Base-by-base conservation (phyloP, 352 stramenopile genomes). In the Globisporangium perplexum region DNA sequence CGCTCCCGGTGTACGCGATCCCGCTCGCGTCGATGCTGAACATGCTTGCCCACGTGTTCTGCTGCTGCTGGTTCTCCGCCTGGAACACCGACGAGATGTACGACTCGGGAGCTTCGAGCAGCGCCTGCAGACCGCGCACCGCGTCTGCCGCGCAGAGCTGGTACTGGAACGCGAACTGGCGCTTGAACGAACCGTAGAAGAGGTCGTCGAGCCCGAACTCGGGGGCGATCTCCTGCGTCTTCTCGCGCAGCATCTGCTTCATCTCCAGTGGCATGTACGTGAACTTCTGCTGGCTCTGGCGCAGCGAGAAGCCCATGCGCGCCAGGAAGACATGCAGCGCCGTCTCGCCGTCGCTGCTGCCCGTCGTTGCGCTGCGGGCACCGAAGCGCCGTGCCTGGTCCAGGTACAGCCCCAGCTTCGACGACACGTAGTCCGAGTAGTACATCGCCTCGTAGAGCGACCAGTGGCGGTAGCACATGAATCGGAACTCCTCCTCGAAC, bases 381-480 rank as follows among this genome's bases (percentile, higher is more conserved):
- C 78, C 78, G 44, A 90, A 71, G 33, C 78, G 76, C 4, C 76
- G 63, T 22, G 72, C 74, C 43, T 86, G 78, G 28, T 87, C 74
- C 39, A 86, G 63, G 48, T 88, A 90, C 56, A 81, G 84, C 47
- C 73, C 81, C 4, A 98, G 72, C 49, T 95, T 96, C 20, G 86
- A 86, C 1, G 90, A 86, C 28, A 99, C 83, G 62, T 97, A 98
- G 64, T 98, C 86, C 31, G 89, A 98, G 73, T 98, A 96, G 49
- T 98, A 92, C 88, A 99, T 98, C 45, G 86, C 75, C 35, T 98
- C 89, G 61, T 96, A 98, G 10, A 98, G 68, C 20, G 84, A 97
- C 71, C 93, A 98, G 65, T 98, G 92, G 12, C 96, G 86, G 47
- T 99, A 88, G 47, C 98, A 91, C 83, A 98, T 98, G 80, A 99